Percentiles rank a stretch among this genome's conserved stretches.
phyloP scores from a whole-genome alignment of 768 basidiomycete species.

The Hypholoma sublateritium region DNA sequence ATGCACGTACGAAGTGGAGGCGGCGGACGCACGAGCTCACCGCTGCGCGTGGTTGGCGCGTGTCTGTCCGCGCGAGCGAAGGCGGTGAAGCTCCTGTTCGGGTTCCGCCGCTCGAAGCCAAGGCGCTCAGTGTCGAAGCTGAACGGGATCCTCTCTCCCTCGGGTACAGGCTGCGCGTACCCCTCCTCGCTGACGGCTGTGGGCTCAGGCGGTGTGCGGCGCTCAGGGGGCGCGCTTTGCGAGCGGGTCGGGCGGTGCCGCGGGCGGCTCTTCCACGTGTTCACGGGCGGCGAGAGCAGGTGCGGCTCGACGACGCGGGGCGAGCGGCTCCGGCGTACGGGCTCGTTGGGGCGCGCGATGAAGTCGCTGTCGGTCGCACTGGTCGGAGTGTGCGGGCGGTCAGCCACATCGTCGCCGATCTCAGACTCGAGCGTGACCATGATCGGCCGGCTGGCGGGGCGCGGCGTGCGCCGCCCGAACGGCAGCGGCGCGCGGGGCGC shows the following conservation, averaged over 20 bases:
- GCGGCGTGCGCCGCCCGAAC: constrained; percentile 30
- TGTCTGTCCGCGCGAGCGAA: constrained; percentile 23
- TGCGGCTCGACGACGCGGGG: constrained; percentile 25
- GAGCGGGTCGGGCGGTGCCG: constrained; percentile 46
- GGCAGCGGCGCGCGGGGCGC: constrained; percentile 25
- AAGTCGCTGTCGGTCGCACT: constrained; percentile 18
- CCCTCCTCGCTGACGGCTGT: constrained; percentile 4
- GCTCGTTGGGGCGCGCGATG: constrained; percentile 13
- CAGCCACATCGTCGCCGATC: constrained; percentile 23
- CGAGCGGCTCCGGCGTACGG: constrained; percentile 15
- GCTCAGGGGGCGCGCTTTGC: constrained; percentile 46
- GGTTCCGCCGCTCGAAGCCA: constrained; percentile 11
- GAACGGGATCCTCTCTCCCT: background rate
- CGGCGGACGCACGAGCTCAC: constrained; percentile 56
- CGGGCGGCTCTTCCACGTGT: constrained; percentile 41
- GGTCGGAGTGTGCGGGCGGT: background rate
- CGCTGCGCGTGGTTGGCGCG: constrained; percentile 29
- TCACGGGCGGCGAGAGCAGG: constrained; percentile 47
- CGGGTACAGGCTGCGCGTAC: background rate
- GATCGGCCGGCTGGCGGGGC: constrained; percentile 29
- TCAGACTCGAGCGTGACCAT: constrained; percentile 45
- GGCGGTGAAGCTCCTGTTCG: constrained; percentile 29
- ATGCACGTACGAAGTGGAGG: constrained; percentile 61
- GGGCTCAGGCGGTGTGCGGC: constrained; percentile 18
- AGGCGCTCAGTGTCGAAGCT: constrained; percentile 5